phyloP scores from a whole-genome alignment of 2,329 filamentous ascomycete species.

The Coniochaeta ligniaria region DNA sequence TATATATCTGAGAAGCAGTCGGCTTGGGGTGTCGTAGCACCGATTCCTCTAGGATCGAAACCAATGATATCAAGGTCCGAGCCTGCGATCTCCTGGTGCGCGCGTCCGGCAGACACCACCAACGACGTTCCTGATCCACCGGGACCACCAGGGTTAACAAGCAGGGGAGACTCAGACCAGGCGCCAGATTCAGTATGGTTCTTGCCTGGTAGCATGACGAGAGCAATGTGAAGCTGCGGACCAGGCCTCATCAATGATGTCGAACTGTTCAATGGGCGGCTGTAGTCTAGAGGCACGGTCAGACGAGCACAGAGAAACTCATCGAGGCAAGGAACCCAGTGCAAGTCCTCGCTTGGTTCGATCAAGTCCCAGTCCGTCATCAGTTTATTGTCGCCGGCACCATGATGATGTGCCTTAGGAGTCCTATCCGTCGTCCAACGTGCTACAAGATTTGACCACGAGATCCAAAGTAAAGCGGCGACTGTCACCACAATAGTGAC shows the following conservation, averaged over 20 bases:
- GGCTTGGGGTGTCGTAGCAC: constrained; percentile 27
- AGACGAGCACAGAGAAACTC: constrained; percentile 33
- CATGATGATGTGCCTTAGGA: not conserved
- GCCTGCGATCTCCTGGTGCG: constrained; percentile 29
- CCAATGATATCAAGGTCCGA: constrained; percentile 34
- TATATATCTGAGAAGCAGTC: constrained; percentile 25
- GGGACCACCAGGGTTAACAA: constrained; percentile 40
- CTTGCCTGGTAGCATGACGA: constrained; percentile 24
- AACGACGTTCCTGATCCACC: constrained; percentile 32
- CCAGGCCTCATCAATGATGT: constrained; percentile 8
- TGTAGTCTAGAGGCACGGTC: constrained; percentile 39
- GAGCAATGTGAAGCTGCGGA: constrained; percentile 29
- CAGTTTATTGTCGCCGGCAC: not conserved
- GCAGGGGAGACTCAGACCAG: constrained; percentile 29
- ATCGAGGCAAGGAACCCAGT: constrained; percentile 34
- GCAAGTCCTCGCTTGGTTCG: constrained; percentile 32
- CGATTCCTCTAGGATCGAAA: constrained; percentile 39
- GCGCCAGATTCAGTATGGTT: constrained; percentile 19
- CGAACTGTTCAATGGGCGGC: constrained; percentile 28
- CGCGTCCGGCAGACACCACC: constrained; percentile 15
- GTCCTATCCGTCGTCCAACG: not conserved
- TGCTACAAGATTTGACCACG: not conserved
- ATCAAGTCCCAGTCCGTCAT: constrained; percentile 23
- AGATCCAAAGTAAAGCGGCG: not conserved
- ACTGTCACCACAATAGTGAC: not conserved